Conservation (phyloP, 805 yeast species). For the Wickerhamiella domercqiae region DNA sequence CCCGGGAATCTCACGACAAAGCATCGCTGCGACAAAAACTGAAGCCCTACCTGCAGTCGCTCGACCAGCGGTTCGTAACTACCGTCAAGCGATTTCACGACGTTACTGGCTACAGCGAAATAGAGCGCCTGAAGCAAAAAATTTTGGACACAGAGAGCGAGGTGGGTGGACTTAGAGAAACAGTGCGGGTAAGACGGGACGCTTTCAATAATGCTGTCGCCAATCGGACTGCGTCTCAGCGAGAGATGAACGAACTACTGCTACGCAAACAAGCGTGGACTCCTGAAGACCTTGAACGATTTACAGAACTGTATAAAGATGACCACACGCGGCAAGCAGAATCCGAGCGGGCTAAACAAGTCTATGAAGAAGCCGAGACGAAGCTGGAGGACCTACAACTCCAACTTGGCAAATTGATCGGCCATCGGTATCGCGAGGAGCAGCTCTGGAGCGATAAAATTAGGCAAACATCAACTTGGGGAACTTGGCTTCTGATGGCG, state of each 20-base stretch:
- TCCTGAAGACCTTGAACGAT: slow-evolving; percentile 61
- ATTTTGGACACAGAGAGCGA: slow-evolving; percentile 42
- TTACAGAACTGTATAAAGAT: slow-evolving; percentile 63
- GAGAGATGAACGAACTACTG: slow-evolving; percentile 70
- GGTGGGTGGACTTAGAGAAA: slow-evolving; percentile 33
- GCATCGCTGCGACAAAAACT: too few species aligned
- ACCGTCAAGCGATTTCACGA: slow-evolving; percentile 56
- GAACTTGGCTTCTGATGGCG: slow-evolving; percentile 82
- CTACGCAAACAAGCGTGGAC: slow-evolving; percentile 79
- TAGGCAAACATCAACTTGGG: slow-evolving; percentile 90
- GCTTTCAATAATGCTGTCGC: slow-evolving; percentile 23
- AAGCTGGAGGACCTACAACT: slow-evolving; percentile 55
- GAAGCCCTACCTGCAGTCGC: neutral
- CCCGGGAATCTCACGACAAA: too few species aligned
- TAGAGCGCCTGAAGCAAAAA: slow-evolving; percentile 50
- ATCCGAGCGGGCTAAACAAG: slow-evolving; percentile 41
- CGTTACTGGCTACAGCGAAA: slow-evolving; percentile 77
- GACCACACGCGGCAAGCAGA: slow-evolving; percentile 59
- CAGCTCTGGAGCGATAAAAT: slow-evolving; percentile 97
- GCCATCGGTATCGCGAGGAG: slow-evolving; percentile 87
- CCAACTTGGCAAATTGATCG: slow-evolving; percentile 55
- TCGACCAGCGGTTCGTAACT: slow-evolving; percentile 16
- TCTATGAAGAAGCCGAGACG: slow-evolving; percentile 31
- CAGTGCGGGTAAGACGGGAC: slow-evolving; percentile 28
- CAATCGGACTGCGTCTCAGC: slow-evolving; percentile 52